These are phyloP conservation scores for Mycena vulgaris DNA, from an alignment of 768 basidiomycete genomes.

Conservation along the genomic window DNA sequence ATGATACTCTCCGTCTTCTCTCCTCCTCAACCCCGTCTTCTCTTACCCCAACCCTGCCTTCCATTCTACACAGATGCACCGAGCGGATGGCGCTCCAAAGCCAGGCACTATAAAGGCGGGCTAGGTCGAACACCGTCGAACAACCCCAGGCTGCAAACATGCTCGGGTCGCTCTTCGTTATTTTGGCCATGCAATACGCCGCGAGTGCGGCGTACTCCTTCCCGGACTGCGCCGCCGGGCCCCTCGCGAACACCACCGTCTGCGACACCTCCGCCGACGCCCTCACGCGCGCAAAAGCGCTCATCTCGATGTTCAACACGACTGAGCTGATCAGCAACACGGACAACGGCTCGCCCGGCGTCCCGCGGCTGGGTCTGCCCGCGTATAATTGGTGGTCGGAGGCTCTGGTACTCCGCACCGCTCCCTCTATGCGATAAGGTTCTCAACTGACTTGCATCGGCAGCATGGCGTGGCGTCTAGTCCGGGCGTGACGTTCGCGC, in stretches of 20 bases:
- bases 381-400: conserved; percentile 76
- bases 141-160: conserved; percentile 2
- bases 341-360: conserved; percentile 64
- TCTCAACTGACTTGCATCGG: not conserved
- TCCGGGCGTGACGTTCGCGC: conserved; percentile 67
- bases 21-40: not conserved
- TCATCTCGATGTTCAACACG: conserved; percentile 65
- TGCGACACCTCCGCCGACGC: conserved; percentile 64
- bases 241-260: conserved; percentile 61
- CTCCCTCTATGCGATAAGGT: no score
- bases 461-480: conserved; percentile 71
- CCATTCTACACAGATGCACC: not conserved
- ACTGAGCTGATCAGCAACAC: conserved; percentile 68
- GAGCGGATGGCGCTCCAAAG: no score
- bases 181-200: conserved; percentile 3
- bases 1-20: not conserved
- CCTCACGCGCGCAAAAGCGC: conserved; percentile 63
- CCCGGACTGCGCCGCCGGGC: conserved; percentile 63
- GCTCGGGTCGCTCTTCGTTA: not conserved
- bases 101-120: not conserved
- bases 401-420: conserved; percentile 57
- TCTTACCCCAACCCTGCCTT: no score
- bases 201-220: conserved; percentile 51
- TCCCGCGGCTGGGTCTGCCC: conserved; percentile 69
- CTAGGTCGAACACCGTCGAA: not conserved